Evolutionary conservation across 495 filamentous ascomycete genomes (phyloP).

Genomic region (Aspergillus indologenus): DNA sequence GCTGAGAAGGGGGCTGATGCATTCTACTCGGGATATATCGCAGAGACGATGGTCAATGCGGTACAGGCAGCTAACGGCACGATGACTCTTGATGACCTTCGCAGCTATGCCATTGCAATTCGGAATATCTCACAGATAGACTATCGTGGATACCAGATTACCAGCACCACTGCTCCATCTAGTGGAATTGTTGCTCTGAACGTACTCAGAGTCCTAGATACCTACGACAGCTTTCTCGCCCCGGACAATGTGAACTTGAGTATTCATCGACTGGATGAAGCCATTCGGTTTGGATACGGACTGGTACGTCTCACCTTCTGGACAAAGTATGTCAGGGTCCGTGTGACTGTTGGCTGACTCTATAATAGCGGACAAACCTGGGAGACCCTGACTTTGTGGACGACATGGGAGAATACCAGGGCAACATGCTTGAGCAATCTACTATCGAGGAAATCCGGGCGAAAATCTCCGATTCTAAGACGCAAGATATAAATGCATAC

Average conservation of each 20-base stretch:
- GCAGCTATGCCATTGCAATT: slow-evolving; percentile 61
- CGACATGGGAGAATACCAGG: slow-evolving; percentile 60
- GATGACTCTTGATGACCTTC: slow-evolving; percentile 77
- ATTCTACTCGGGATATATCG: slow-evolving; percentile 73
- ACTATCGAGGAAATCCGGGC: slow-evolving; percentile 56
- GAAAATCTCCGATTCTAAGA: slow-evolving; percentile 67
- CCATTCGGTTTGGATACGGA: slow-evolving; percentile 83
- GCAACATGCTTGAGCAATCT: slow-evolving; percentile 58
- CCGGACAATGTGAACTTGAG: slow-evolving; percentile 56
- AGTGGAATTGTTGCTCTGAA: slow-evolving; percentile 70
- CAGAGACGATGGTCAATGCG: slow-evolving; percentile 68
- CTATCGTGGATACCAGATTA: slow-evolving; percentile 69
- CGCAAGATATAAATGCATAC: slow-evolving; percentile 68
- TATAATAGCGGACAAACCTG: slow-evolving; percentile 54
- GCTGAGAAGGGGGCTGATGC: slow-evolving; percentile 64
- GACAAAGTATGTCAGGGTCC: not conserved
- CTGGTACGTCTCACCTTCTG: slow-evolving; percentile 35
- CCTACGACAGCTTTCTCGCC: slow-evolving; percentile 59
- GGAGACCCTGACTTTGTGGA: slow-evolving; percentile 75
- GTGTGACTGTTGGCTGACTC: slow-evolving; percentile 3
- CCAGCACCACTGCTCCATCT: slow-evolving; percentile 65
- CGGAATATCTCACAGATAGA: slow-evolving; percentile 60
- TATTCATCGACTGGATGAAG: slow-evolving; percentile 79
- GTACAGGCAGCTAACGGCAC: slow-evolving; percentile 66
- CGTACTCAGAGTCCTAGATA: slow-evolving; percentile 74